Evolutionary conservation across 2,329 filamentous ascomycete species (phyloP).

Genomic region (Sclerotinia subarctica): DNA sequence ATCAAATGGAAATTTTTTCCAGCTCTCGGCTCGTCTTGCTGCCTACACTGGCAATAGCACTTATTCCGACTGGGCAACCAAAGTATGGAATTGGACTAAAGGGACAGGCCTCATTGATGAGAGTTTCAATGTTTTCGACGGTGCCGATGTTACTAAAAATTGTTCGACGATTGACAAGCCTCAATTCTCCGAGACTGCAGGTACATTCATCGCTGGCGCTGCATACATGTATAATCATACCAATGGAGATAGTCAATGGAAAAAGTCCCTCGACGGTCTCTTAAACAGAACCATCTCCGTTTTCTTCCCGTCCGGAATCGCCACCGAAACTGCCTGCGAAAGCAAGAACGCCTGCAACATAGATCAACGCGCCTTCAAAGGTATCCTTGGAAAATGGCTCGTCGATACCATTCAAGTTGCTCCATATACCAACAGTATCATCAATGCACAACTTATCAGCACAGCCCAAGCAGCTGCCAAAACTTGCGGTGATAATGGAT

Average conservation of each 20-base stretch:
- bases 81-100: slow-evolving; percentile 60
- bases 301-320: slow-evolving; percentile 57
- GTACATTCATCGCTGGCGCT: slow-evolving; percentile 58
- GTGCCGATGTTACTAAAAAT: slow-evolving; percentile 52
- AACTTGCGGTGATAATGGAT: slow-evolving; percentile 62
- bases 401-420: slow-evolving; percentile 59
- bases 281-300: slow-evolving; percentile 47
- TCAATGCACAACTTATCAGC: slow-evolving; percentile 55
- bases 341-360: slow-evolving; percentile 57
- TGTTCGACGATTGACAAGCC: slow-evolving; percentile 60
- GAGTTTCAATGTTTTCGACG: slow-evolving; percentile 62
- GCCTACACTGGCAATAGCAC: slow-evolving; percentile 65
- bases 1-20: slow-evolving; percentile 62
- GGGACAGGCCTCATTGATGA: slow-evolving; percentile 56
- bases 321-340: slow-evolving; percentile 68
- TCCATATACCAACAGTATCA: slow-evolving; percentile 52
- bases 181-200: slow-evolving; percentile 67
- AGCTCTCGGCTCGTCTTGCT: slow-evolving; percentile 65
- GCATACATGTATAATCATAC: slow-evolving; percentile 64
- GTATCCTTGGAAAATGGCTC: slow-evolving; percentile 65
- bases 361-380: slow-evolving; percentile 73
- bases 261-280: slow-evolving; percentile 52
- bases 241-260: slow-evolving; percentile 46
- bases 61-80: slow-evolving; percentile 60
- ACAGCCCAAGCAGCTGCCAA: slow-evolving; percentile 59